These are phyloP conservation scores for Yamadazyma paraphyllophila DNA, from an alignment of 805 yeast genomes.

Conservation along the genomic window DNA sequence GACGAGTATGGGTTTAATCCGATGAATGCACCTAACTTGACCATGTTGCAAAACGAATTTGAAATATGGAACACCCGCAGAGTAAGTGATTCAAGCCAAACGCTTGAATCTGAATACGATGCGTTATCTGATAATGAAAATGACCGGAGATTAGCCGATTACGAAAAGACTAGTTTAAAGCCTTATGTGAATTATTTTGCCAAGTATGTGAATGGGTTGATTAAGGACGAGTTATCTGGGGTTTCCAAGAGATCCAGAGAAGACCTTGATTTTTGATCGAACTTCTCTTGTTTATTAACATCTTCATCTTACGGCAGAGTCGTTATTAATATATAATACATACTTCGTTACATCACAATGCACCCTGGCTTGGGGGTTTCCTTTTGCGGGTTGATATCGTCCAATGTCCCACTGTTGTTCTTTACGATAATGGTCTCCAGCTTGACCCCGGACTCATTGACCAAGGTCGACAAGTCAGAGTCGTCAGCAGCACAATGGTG, in stretches of 20 bases:
- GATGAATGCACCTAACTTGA: constrained; percentile 71
- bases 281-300: too few species aligned
- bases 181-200: constrained; percentile 69
- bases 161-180: constrained; percentile 65
- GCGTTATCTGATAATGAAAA: constrained; percentile 14
- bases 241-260: constrained; percentile 33
- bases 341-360: constrained; percentile 2
- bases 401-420: constrained; percentile 36
- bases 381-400: constrained; percentile 18
- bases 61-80: constrained; percentile 46
- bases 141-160: constrained; percentile 37
- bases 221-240: constrained; percentile 51
- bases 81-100: constrained; percentile 26
- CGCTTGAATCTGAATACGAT: constrained; percentile 12
- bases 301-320: background rate
- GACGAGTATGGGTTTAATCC: constrained; percentile 68
- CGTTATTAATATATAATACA: background rate
- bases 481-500: constrained; percentile 37
- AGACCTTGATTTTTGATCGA: constrained; percentile 28
- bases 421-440: constrained; percentile 35
- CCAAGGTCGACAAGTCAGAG: constrained; percentile 13
- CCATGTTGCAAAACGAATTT: constrained; percentile 61
- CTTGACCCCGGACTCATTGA: constrained; percentile 6
- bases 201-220: constrained; percentile 55
- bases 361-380: constrained; percentile 1